phyloP scores from a whole-genome alignment of 2,329 filamentous ascomycete species.

The Epichloe scottii region DNA sequence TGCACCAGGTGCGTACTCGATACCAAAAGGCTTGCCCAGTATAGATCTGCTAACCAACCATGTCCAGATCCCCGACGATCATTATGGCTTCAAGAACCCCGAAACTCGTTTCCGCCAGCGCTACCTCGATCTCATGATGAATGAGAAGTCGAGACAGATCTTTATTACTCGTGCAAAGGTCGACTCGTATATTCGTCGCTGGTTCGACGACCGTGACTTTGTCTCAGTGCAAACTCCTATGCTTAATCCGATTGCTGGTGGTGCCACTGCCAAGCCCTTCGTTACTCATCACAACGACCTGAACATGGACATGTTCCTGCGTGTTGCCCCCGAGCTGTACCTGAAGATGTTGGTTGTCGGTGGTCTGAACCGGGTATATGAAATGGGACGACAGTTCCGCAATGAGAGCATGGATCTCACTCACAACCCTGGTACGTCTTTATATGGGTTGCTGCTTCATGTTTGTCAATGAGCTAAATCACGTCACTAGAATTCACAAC shows the following conservation, averaged over 20 bases:
- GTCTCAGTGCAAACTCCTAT: constrained; percentile 94
- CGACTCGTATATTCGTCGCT: constrained; percentile 75
- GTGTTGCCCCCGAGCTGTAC: constrained; percentile 88
- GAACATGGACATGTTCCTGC: constrained; percentile 88
- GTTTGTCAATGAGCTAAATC: not conserved
- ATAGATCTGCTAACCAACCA: not conserved
- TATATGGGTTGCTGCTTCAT: too few species aligned
- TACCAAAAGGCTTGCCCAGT: not conserved
- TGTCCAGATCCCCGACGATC: constrained; percentile 57
- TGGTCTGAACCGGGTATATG: constrained; percentile 87
- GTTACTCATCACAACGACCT: constrained; percentile 92
- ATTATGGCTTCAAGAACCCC: constrained; percentile 91
- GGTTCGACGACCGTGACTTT: constrained; percentile 80
- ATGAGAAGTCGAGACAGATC: constrained; percentile 71
- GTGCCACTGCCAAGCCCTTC: constrained; percentile 88
- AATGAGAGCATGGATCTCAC: constrained; percentile 67
- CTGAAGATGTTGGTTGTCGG: constrained; percentile 95
- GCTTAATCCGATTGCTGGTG: constrained; percentile 91
- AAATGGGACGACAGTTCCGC: constrained; percentile 88
- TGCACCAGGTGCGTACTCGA: constrained; percentile 56
- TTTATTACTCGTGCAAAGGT: constrained; percentile 82
- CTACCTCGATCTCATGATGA: constrained; percentile 95
- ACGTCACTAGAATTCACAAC: constrained; percentile 71
- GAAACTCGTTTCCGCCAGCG: constrained; percentile 88
- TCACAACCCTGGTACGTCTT: constrained; percentile 55